Conservation (phyloP, 495 filamentous ascomycete genomes). For the Amphirosellinia nigrospora region DNA sequence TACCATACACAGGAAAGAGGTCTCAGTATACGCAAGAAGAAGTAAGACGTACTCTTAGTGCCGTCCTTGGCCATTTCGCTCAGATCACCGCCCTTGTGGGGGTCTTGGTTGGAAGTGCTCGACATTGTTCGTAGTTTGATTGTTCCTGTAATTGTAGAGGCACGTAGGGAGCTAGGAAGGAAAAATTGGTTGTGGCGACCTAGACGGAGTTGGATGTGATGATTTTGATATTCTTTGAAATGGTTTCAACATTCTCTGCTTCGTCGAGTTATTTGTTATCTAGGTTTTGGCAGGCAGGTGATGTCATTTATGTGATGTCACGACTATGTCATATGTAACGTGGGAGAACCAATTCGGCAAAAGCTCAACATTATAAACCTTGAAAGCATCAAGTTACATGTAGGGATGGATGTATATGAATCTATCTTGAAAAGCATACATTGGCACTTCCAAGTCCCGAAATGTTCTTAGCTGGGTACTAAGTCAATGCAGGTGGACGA, state of each 20-base stretch:
- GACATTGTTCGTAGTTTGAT: conserved; percentile 28
- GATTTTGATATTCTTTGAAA: not conserved
- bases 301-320: conserved; percentile 38
- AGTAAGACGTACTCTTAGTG: conserved; percentile 41
- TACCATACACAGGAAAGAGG: not conserved
- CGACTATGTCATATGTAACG: conserved; percentile 24
- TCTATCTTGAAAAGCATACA: too few relatives aligned
- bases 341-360: not conserved
- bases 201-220: too few relatives aligned
- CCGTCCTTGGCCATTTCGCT: conserved; percentile 60
- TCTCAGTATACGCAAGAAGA: not conserved
- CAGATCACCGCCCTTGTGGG: conserved; percentile 43
- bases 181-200: not conserved
- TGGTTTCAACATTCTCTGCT: not conserved
- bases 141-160: not conserved
- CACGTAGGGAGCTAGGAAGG: too few relatives aligned
- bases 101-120: conserved; percentile 18
- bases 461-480: too few relatives aligned
- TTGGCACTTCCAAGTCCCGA: too few relatives aligned
- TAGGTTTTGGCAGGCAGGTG: not conserved
- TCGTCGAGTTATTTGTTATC: not conserved
- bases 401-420: too few relatives aligned
- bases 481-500: too few relatives aligned
- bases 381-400: too few relatives aligned
- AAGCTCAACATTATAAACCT: too few relatives aligned